Evolutionary conservation across 1,139 yeast genomes (phyloP), one percentile per base, ranked within the genome.

Genomic region (Zygoascus sp.): DNA sequence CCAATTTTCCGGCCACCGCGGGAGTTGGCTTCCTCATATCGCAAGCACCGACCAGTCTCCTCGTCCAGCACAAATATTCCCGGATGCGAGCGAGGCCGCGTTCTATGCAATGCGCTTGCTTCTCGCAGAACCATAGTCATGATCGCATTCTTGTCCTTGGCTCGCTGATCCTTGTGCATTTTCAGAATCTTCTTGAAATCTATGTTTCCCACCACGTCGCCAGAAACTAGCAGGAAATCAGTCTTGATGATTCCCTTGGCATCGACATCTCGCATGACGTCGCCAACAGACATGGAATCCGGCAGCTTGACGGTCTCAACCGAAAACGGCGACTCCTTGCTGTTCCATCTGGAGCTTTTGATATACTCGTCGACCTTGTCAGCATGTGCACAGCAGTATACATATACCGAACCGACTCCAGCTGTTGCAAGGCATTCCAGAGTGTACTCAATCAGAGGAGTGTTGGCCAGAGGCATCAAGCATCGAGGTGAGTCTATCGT

Each of bases 201-300:
- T 51, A 94, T 76, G 61, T 92, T 92, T 45, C 96, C 85, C 13
- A 92, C 90, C 23, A 92, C 95, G 64, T 92, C 98, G 49, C 98
- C 98, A 13, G 95, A 81, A 36, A 94, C 86, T 38, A 92, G 74
- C 51, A 94, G 70, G 59, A 92, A 92, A 66, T 92, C 99, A 11
- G 94, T 88, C 2, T 86, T 79, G 48, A 92, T 87, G 50, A 90
- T 69, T 1, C 97, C 96, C 61, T 95, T 76, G 52, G 87, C 83
- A 65, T 92, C 98, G 53, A 92, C 72, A 63, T 90, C 97, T 64
- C 98, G 77, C 95, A 92, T 84, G 25, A 95, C 95, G 69, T 92
- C 98, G 54, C 98, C 98, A 5, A 90, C 95, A 16, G 96, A 86
- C 63, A 90, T 73, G 13, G 94, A 82, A 63, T 90, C 97, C 39